Conservation (phyloP, 2,329 filamentous ascomycete genomes). For the Pseudodiploospora longispora region DNA sequence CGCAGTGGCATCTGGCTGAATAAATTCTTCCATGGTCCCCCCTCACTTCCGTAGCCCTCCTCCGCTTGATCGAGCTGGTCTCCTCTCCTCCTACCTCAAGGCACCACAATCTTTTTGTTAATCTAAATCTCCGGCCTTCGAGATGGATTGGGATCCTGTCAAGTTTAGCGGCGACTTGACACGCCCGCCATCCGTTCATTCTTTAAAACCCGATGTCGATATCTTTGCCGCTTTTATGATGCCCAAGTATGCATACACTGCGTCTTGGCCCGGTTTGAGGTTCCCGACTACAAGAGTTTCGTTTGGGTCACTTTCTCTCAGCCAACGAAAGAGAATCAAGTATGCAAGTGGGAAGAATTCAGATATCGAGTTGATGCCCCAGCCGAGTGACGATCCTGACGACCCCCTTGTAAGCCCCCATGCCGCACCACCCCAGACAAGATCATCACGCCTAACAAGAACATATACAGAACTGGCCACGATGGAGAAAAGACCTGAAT, state of each 20-base stretch:
- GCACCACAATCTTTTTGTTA: background rate
- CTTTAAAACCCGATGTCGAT: constrained; percentile 4
- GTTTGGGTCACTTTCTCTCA: constrained; percentile 7
- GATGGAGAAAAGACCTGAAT: constrained; percentile 44
- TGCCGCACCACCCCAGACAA: background rate
- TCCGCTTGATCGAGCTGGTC: constrained; percentile 4
- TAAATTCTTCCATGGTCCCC: too few species aligned
- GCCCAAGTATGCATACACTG: constrained; percentile 1
- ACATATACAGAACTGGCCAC: constrained; percentile 43
- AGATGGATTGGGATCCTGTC: constrained; percentile 6
- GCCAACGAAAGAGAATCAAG: constrained; percentile 31
- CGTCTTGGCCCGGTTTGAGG: constrained; percentile 3
- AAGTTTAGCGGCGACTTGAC: background rate
- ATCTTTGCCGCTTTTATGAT: constrained; percentile 4
- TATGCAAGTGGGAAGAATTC: constrained; percentile 37
- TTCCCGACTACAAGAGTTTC: constrained; percentile 5
- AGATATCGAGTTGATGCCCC: constrained; percentile 41
- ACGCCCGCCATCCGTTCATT: constrained; percentile 7
- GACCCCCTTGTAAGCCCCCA: constrained; percentile 42
- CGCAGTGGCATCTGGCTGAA: too few species aligned
- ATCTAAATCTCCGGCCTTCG: background rate
- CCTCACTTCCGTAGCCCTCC: too few species aligned
- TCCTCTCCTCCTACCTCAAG: background rate
- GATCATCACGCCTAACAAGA: background rate
- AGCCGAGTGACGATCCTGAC: constrained; percentile 45